Evolutionary conservation across 163 green algal species (phyloP), one percentile per base, ranked within the genome.

Genomic region (Scenedesmus sp.): DNA sequence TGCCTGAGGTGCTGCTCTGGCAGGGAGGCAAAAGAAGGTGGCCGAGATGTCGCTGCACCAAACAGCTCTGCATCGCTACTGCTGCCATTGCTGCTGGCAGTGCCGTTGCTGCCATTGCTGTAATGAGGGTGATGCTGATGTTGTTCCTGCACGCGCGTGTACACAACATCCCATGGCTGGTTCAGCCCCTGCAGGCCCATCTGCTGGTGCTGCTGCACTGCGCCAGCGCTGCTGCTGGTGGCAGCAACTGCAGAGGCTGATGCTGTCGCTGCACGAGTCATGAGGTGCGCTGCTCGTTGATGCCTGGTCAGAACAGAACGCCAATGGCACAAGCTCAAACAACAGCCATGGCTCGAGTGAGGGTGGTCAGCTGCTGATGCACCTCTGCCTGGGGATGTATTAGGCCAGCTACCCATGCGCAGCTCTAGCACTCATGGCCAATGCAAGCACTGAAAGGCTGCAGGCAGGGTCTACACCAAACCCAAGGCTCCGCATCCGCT

Each of bases 61-160:
- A 26, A 30, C 12, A 70, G 80, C 26, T 10, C 16, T 40, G 24
- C 43, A 30, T 10, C 10, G 10, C 42, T 26, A 18, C 16, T 89
- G 83, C 37, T 89, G 83, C 83, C 18, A 35, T 72, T 81, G 83
- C 24, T 49, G 82, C 43, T 42, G 30, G 16, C 20, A 24, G 16
- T 65, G 42, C 35, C 51, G 24, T 44, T 89, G 83, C 37, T 81
- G 59, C 24, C 16, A 53, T 24, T 59, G 83, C 59, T 56, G 59
- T 26, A n/a, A 2, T 49, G 61, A 15, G 30, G n/a, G 22, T 72
- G 85, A n/a, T 83, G 65, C 65, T 82, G 61, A 35, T 89, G 85
- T 65, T 83, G 85, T 20, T 51, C 40, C 43, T 83, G 68, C 43
- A n/a, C 33, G 2, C 6, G 35, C 9, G 33, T 0, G n/a, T 13